Base-by-base conservation (phyloP, 345 rosid species). In the Pistacia integerrima region DNA sequence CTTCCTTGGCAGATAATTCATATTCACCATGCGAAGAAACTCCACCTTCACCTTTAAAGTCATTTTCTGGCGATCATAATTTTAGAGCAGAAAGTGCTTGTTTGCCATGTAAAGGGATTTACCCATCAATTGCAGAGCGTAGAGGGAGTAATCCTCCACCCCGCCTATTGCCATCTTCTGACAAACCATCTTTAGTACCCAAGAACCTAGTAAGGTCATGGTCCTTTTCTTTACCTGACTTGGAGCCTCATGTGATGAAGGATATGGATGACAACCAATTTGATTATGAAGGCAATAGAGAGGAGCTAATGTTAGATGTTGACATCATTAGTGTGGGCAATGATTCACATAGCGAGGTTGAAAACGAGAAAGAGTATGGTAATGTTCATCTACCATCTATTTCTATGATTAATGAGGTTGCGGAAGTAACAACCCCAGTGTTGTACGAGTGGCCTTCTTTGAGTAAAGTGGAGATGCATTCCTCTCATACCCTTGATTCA, bases 131-230 rank as follows among this genome's bases (percentile, higher is more conserved):
- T 82, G 94, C 94, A 67, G 90, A 85, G 85, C 90, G 91, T 49
- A 79, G 94, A 76, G 91, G 94, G 70, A 88, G 90, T 73, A 83
- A 77, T 80, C 92, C 88, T 80, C 94, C 94, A 13, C 88, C 88
- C 3, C 69, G 72, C 60, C 36, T 74, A 69, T 72, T 90, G 67
- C 80, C 89, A 25, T 73, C 90, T 2, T 72, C 78, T 60, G 84
- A 83, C 72, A 85, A 85, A 68, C 80, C 77, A 51, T 69, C 86
- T 54, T 30, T 70, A 28, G 84, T 58, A n/a, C 76, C 69, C 28
- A 74, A 67, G 63, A 87, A 44, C 44, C 83, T 82, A 77, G 81
- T 73, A 61, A 78, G 86, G 71, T 85, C 91, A 8, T 79, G 86
- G 88, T 88, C 94, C 13, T 87, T 88, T 78, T 88, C 88, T 66